Evolutionary conservation across 352 stramenopile species (phyloP).

Genomic region (Pythium rishiriense): DNA sequence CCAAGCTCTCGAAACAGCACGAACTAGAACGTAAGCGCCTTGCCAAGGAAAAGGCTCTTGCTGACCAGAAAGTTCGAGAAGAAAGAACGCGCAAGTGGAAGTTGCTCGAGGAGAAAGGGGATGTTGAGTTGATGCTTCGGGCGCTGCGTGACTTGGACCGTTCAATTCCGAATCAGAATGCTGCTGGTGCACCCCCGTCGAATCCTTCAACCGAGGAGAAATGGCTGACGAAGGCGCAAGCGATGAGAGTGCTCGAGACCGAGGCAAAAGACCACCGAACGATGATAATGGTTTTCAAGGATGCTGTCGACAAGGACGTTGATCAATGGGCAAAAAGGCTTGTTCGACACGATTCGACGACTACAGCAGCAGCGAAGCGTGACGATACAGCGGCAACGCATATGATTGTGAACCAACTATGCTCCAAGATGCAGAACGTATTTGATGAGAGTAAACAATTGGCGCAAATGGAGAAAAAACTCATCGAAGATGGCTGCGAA

Average conservation of each 20-base stretch:
- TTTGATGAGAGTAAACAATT: slow-evolving; percentile 72
- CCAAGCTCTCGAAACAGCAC: slow-evolving; percentile 83
- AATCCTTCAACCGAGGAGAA: slow-evolving; percentile 37
- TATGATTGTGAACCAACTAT: slow-evolving; percentile 80
- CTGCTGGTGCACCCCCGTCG: neutral
- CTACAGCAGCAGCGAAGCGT: slow-evolving; percentile 32
- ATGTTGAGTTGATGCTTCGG: slow-evolving; percentile 79
- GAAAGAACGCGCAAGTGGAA: slow-evolving; percentile 86
- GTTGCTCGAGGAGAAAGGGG: slow-evolving; percentile 79
- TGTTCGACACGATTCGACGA: slow-evolving; percentile 33
- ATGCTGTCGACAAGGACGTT: slow-evolving; percentile 77
- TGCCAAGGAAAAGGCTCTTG: slow-evolving; percentile 73
- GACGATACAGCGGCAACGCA: slow-evolving; percentile 71
- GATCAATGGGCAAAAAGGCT: slow-evolving; percentile 67
- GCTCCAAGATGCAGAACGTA: slow-evolving; percentile 82
- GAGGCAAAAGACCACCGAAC: slow-evolving; percentile 81
- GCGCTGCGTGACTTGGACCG: slow-evolving; percentile 68
- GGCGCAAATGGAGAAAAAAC: slow-evolving; percentile 56
- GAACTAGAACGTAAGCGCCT: slow-evolving; percentile 83
- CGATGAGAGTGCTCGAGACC: slow-evolving; percentile 60
- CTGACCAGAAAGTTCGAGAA: slow-evolving; percentile 78
- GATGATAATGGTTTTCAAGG: slow-evolving; percentile 82
- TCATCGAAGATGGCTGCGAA: slow-evolving; percentile 53
- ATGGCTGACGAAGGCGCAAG: slow-evolving; percentile 61
- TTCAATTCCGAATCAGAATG: neutral